Evolutionary conservation across 2,329 filamentous ascomycete species (phyloP).

Genomic region (Pseudogymnoascus sp.): DNA sequence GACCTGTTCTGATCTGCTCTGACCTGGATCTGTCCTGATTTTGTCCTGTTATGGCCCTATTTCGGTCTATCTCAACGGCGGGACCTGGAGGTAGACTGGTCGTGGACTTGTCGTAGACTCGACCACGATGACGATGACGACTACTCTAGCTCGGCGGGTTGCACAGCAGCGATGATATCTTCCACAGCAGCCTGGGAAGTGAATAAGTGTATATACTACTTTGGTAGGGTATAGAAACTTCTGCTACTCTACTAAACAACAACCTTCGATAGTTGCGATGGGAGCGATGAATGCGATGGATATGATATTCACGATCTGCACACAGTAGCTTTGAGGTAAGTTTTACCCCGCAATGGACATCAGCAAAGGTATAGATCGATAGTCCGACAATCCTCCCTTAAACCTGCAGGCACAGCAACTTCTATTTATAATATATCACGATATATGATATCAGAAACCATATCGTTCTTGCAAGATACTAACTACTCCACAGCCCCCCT

Average conservation of each 20-base stretch:
- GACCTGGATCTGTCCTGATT: background rate
- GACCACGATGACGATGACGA: background rate
- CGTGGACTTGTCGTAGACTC: background rate
- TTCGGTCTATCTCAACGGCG: background rate
- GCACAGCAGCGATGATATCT: background rate
- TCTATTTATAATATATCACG: background rate
- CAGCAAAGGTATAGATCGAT: background rate
- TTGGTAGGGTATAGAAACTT: background rate
- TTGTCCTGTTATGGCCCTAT: background rate
- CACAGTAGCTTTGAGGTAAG: background rate
- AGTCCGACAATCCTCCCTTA: background rate
- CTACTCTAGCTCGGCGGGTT: background rate
- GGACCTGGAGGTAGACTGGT: background rate
- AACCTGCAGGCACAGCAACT: background rate
- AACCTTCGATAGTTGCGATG: background rate
- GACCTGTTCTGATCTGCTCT: background rate
- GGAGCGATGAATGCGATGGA: background rate
- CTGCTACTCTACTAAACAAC: background rate
- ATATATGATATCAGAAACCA: background rate
- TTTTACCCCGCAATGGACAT: conserved; percentile 1
- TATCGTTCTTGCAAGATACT: background rate
- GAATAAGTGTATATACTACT: background rate
- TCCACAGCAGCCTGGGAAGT: background rate
- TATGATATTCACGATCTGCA: background rate
- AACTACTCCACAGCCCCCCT: background rate